Percentiles rank a stretch among this genome's conserved stretches.
Conservation (phyloP, 2,329 filamentous ascomycete genomes). For the Diaporthe citriasiana region DNA sequence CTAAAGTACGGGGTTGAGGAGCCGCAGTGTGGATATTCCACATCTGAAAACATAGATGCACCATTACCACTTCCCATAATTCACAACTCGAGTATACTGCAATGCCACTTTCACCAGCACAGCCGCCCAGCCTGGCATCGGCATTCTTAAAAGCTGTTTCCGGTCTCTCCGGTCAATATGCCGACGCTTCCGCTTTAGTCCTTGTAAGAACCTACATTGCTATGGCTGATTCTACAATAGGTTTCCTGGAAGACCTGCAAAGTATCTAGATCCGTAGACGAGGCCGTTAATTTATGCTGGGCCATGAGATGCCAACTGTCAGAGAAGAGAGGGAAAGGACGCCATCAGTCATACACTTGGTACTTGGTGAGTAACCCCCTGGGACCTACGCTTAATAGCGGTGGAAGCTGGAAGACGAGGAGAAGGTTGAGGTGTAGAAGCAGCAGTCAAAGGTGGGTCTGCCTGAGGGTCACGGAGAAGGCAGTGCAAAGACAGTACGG, state of each 20-base stretch:
- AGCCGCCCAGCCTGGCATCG: not conserved
- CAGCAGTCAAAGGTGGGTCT: constrained; percentile 1
- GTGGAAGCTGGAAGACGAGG: not conserved
- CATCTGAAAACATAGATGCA: not conserved
- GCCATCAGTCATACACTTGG: too few relatives aligned
- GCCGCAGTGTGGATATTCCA: constrained; percentile 1
- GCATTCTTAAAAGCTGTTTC: not conserved
- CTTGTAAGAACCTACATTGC: not conserved
- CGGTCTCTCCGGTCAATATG: not conserved
- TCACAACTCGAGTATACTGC: not conserved
- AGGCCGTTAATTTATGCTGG: not conserved
- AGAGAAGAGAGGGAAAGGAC: not conserved
- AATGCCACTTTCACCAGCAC: not conserved
- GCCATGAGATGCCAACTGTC: not conserved
- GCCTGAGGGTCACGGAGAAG: not conserved
- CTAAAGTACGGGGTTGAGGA: not conserved
- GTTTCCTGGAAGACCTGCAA: not conserved
- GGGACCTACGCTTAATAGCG: not conserved
- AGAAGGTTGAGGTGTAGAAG: not conserved
- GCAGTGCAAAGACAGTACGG: not conserved
- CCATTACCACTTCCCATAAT: not conserved
- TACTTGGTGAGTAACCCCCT: not conserved
- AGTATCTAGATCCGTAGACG: not conserved
- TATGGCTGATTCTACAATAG: not conserved
- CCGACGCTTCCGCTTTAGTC: not conserved